phyloP scores from a whole-genome alignment of 495 filamentous ascomycete species.

The Talaromyces adpressus region DNA sequence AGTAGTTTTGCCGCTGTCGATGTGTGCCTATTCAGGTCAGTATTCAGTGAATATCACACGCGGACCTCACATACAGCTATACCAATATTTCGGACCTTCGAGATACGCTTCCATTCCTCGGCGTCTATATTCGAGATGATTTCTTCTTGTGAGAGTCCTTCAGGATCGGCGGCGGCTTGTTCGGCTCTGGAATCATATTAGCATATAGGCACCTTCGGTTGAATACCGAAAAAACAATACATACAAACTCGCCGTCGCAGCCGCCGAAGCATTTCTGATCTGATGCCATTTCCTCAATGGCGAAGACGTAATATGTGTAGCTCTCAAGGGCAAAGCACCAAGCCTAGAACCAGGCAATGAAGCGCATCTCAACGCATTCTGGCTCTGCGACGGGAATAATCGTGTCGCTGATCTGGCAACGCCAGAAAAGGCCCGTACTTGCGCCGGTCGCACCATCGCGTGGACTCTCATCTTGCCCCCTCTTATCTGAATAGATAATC shows the following conservation, averaged over 20 bases:
- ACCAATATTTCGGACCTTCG: slow-evolving; percentile 88
- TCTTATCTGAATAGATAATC: neutral
- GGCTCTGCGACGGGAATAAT: slow-evolving; percentile 1
- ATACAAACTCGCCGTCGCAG: slow-evolving; percentile 24
- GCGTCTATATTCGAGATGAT: slow-evolving; percentile 71
- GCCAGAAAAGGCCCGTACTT: slow-evolving; percentile 36
- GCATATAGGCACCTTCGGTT: too few relatives aligned
- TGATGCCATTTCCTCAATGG: slow-evolving; percentile 30
- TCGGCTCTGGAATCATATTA: slow-evolving; percentile 37
- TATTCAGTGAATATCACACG: neutral
- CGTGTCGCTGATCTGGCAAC: slow-evolving; percentile 28
- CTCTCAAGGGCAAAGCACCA: neutral
- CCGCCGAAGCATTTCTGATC: slow-evolving; percentile 33
- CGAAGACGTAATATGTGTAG: slow-evolving; percentile 31
- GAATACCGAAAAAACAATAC: neutral
- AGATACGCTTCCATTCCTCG: slow-evolving; percentile 66
- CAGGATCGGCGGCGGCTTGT: slow-evolving; percentile 53
- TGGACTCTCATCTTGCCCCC: slow-evolving; percentile 33
- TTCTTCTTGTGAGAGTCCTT: slow-evolving; percentile 52
- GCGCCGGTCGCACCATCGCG: slow-evolving; percentile 35
- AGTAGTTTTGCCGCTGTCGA: slow-evolving; percentile 98
- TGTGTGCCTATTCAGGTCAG: slow-evolving; percentile 66
- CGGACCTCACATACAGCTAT: slow-evolving; percentile 64
- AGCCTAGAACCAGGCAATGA: neutral
- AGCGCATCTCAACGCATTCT: slow-evolving; percentile 5